Conservation (phyloP, 2,329 filamentous ascomycete species). For the Acephala macrosclerotiorum region DNA sequence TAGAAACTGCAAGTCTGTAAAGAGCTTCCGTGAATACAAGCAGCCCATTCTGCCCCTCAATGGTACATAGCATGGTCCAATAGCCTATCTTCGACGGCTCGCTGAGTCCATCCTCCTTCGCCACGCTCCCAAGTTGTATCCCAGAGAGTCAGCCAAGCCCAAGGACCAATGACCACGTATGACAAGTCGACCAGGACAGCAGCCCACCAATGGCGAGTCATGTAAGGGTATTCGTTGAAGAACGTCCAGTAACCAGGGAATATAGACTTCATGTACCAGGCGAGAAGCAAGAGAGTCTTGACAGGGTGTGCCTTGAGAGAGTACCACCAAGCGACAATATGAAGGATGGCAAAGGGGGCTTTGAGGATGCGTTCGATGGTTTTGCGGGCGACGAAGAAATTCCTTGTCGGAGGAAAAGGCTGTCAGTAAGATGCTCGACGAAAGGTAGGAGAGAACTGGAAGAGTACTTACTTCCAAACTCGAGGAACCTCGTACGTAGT, state of each 20-base stretch:
- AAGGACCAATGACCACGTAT: neutral
- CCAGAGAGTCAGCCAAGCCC: neutral
- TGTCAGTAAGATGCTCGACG: neutral
- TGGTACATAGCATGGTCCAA: no score
- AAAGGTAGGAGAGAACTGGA: neutral
- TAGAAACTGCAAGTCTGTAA: no score
- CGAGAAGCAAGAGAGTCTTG: neutral
- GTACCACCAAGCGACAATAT: constrained; percentile 4
- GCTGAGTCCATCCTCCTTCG: neutral
- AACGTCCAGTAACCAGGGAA: neutral
- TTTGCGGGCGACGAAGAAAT: constrained; percentile 5
- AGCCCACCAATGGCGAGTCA: constrained; percentile 11
- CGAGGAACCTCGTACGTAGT: constrained; percentile 5
- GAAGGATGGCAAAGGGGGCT: neutral
- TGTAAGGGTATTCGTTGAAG: constrained; percentile 13
- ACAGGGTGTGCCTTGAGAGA: neutral
- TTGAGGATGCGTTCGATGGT: constrained; percentile 11
- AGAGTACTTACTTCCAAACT: constrained; percentile 8
- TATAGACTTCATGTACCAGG: constrained; percentile 5
- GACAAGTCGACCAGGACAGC: constrained; percentile 10
- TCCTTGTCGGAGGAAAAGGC: neutral
- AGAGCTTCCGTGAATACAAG: no score
- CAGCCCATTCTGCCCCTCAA: no score
- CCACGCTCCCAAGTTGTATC: constrained; percentile 3
- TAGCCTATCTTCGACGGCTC: no score